Conservation (phyloP, 805 yeast genomes). For the Hanseniaspora valbyensis region DNA sequence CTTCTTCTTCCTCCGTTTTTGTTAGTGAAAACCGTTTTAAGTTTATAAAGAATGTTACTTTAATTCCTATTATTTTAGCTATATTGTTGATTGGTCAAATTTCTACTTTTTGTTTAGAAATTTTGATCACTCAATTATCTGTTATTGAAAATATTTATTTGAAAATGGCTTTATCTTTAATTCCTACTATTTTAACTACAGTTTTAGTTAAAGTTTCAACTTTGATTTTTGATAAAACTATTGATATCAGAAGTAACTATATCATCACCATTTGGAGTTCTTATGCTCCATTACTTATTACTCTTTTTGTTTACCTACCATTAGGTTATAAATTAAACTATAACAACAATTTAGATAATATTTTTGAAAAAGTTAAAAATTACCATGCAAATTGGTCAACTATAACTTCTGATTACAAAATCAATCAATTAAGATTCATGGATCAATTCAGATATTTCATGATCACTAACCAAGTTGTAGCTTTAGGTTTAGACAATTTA, state of each 20-base stretch:
- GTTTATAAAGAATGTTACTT: too few relatives aligned
- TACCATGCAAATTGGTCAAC: conserved; percentile 33
- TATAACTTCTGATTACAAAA: conserved; percentile 36
- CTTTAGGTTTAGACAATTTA: conserved; percentile 47
- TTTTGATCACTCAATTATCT: too few relatives aligned
- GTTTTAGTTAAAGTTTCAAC: conserved; percentile 61
- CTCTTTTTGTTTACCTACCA: conserved; percentile 80
- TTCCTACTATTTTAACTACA: conserved; percentile 65
- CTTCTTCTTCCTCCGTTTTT: too few relatives aligned
- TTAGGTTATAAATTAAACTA: conserved; percentile 65
- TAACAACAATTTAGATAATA: conserved; percentile 21
- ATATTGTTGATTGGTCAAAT: too few relatives aligned
- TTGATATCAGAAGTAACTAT: conserved; percentile 1
- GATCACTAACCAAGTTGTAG: conserved; percentile 75
- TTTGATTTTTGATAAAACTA: conserved; percentile 1
- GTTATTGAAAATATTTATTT: conserved; percentile 53
- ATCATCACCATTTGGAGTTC: conserved; percentile 66
- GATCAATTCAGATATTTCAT: conserved; percentile 68
- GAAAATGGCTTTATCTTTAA: conserved; percentile 44
- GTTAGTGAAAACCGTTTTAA: too few relatives aligned
- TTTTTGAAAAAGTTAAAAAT: conserved; percentile 29
- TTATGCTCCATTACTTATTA: conserved; percentile 71
- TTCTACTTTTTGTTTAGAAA: too few relatives aligned
- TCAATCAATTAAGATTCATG: conserved; percentile 55
- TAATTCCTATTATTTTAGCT: too few relatives aligned